A percentile compares a stretch with the other conserved stretches of the same genome.
These are phyloP conservation scores for Didymella lethalis DNA, from an alignment of 2,329 filamentous ascomycete genomes.

Conservation along the genomic window DNA sequence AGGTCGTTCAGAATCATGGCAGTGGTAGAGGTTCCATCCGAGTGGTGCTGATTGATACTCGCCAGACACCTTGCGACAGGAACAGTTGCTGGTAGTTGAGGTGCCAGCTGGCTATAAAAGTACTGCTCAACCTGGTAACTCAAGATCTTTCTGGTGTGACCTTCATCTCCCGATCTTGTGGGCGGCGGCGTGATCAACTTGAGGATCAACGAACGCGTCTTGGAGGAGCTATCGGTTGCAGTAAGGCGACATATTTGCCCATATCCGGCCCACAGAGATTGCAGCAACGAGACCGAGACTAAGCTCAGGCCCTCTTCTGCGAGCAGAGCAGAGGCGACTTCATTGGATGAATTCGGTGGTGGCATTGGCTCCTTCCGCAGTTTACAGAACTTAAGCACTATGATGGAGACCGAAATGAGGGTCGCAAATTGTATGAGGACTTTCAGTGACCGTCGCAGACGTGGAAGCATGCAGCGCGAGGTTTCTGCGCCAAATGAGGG, in stretches of 20 bases:
- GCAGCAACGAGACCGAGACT: constrained; percentile 42
- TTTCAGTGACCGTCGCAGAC: neutral
- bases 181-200: constrained; percentile 67
- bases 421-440: neutral
- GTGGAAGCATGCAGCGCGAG: constrained; percentile 15
- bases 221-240: constrained; percentile 43
- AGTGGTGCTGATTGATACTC: constrained; percentile 52
- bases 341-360: constrained; percentile 20
- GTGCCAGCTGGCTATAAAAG: constrained; percentile 68
- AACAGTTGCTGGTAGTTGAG: constrained; percentile 54
- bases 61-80: constrained; percentile 62
- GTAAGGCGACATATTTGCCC: constrained; percentile 64
- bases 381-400: neutral
- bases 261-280: constrained; percentile 59
- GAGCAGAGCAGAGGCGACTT: constrained; percentile 41
- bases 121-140: constrained; percentile 73
- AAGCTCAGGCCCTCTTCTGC: constrained; percentile 36
- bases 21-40: constrained; percentile 50
- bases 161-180: constrained; percentile 59
- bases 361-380: constrained; percentile 50
- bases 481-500: neutral
- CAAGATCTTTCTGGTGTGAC: constrained; percentile 70
- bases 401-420: neutral
- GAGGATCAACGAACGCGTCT: constrained; percentile 58
- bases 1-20: constrained; percentile 68